phyloP scores from a whole-genome alignment of 164 flowering plant genomes.

The Echeveria elegans region DNA sequence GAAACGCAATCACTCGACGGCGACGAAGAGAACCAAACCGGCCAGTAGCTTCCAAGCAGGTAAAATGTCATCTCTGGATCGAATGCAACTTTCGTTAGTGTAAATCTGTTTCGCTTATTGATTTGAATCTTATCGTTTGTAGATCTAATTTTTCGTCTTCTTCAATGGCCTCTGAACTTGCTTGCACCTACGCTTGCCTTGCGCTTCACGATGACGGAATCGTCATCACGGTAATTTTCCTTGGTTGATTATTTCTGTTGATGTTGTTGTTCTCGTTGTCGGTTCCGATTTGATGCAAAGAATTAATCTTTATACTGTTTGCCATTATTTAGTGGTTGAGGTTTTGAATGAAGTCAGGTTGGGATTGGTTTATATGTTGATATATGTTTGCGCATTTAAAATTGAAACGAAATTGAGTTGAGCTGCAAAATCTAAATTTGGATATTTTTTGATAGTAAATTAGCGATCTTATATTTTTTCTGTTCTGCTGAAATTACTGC shows the following conservation, averaged over 20 bases:
- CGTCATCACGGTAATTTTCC: constrained; percentile 3
- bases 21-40: background rate
- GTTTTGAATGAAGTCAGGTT: too few relatives aligned
- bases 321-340: too few relatives aligned
- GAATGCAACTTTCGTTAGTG: too few relatives aligned
- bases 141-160: background rate
- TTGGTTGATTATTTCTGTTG: background rate
- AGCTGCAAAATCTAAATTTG: too few relatives aligned
- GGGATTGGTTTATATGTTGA: too few relatives aligned
- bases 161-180: constrained; percentile 6
- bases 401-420: too few relatives aligned
- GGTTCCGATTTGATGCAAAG: background rate
- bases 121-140: background rate
- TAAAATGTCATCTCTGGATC: background rate
- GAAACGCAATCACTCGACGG: background rate
- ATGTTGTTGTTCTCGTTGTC: background rate
- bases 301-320: background rate
- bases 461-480: too few relatives aligned
- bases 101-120: background rate
- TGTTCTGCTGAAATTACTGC: too few relatives aligned
- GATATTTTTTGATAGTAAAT: too few relatives aligned
- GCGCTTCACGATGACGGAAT: constrained; percentile 11
- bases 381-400: too few relatives aligned
- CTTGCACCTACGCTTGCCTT: constrained; percentile 12
- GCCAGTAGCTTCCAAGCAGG: background rate